Conservation (phyloP, 2,329 filamentous ascomycete species). For the Anisogramma anomala region DNA sequence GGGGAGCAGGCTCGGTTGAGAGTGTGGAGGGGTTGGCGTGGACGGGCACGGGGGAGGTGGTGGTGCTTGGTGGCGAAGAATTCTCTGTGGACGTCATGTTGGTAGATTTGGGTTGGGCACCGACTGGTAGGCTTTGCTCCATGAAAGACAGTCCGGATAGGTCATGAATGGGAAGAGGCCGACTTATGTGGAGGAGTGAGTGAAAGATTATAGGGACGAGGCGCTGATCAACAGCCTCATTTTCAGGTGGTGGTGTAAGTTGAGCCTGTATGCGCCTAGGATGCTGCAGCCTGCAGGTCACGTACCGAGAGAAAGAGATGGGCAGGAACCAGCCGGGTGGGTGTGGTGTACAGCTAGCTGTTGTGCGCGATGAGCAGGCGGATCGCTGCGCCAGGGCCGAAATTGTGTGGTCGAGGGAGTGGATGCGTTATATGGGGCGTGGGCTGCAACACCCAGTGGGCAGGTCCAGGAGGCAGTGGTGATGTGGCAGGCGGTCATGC, state of each 20-base stretch:
- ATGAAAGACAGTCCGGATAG: conserved; percentile 12
- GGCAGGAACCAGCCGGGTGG: conserved; percentile 16
- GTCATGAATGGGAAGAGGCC: conserved; percentile 13
- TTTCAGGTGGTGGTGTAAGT: conserved; percentile 16
- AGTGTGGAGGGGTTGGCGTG: conserved; percentile 29
- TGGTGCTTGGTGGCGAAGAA: conserved; percentile 18
- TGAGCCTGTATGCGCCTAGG: conserved; percentile 10
- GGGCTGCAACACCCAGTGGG: conserved; percentile 26
- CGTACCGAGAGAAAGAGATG: conserved; percentile 5
- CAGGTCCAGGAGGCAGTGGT: conserved; percentile 29
- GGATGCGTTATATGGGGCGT: conserved; percentile 24
- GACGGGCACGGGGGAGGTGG: conserved; percentile 21
- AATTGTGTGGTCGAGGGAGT: conserved; percentile 23
- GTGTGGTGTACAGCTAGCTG: conserved; percentile 23
- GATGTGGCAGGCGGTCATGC: conserved; percentile 36
- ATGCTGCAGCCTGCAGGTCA: conserved; percentile 8
- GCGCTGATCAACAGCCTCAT: conserved; percentile 21
- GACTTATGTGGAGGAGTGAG: conserved; percentile 11
- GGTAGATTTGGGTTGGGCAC: conserved; percentile 13
- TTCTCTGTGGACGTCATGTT: conserved; percentile 24
- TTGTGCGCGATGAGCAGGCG: conserved; percentile 19
- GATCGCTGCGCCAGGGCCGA: conserved; percentile 20
- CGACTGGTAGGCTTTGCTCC: conserved; percentile 11
- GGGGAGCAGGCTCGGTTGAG: conserved; percentile 26
- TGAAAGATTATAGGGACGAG: conserved; percentile 13